These are phyloP conservation scores for Coemansia sp. DNA, from an alignment of 192 early-diverging fungal species.

Conservation along the genomic window DNA sequence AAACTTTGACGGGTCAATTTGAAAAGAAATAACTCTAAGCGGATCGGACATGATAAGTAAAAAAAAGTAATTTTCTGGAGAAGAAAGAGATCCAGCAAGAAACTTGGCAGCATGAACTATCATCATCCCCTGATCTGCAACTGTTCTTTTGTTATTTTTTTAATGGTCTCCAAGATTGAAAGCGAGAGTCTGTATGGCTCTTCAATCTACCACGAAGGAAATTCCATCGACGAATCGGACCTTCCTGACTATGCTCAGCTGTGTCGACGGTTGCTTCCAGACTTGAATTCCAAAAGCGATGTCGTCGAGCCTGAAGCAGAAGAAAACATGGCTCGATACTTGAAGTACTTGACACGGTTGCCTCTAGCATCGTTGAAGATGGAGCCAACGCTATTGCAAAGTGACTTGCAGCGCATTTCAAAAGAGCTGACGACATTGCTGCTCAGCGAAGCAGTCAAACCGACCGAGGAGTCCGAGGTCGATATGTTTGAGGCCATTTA, in stretches of 20 bases:
- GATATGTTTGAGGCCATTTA: conserved; percentile 32
- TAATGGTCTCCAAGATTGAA: conserved; percentile 26
- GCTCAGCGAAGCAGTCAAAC: conserved; percentile 30
- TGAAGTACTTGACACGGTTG: conserved; percentile 46
- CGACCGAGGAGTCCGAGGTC: not conserved
- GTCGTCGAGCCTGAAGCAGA: conserved; percentile 26
- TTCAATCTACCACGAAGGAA: conserved; percentile 36
- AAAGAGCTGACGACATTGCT: conserved; percentile 46
- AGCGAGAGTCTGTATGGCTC: conserved; percentile 49
- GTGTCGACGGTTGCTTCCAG: conserved; percentile 41
- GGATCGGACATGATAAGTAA: conserved; percentile 21
- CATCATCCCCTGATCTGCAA: conserved; percentile 4
- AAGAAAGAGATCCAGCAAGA: not conserved
- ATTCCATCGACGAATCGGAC: conserved; percentile 35
- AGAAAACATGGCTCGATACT: conserved; percentile 40
- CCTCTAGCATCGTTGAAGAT: conserved; percentile 40
- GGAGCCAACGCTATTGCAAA: conserved; percentile 45
- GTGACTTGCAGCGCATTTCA: conserved; percentile 43
- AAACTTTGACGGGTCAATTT: conserved; percentile 29
- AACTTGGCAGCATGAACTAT: not conserved
- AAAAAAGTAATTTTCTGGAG: not conserved
- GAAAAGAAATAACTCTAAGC: conserved; percentile 9
- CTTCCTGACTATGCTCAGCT: conserved; percentile 49
- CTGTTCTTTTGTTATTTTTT: not conserved
- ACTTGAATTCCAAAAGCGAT: conserved; percentile 14